Evolutionary conservation across 768 basidiomycete genomes (phyloP).

Genomic region (Holtermannia corniformis): DNA sequence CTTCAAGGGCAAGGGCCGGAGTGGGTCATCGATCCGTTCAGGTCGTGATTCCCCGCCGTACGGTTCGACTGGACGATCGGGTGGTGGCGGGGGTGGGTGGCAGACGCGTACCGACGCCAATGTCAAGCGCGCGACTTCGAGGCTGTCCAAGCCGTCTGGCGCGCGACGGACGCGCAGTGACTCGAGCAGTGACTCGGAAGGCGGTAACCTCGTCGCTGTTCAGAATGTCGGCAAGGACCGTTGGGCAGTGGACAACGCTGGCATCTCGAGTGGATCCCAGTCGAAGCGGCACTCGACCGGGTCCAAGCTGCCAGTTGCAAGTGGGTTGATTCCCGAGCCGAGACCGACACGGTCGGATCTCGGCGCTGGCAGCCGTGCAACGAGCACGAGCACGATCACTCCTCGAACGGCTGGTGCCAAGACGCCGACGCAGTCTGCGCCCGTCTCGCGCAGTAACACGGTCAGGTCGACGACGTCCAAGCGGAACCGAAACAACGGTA

Average conservation of each 20-base stretch:
- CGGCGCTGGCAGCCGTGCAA: constrained; percentile 18
- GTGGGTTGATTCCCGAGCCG: constrained; percentile 31
- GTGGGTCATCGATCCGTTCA: constrained; percentile 15
- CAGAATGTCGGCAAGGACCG: constrained; percentile 32
- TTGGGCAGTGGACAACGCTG: constrained; percentile 33
- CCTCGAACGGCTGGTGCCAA: constrained; percentile 9
- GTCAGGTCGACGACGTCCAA: constrained; percentile 20
- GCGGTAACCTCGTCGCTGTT: constrained; percentile 30
- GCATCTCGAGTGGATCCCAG: background rate
- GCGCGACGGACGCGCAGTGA: constrained; percentile 20
- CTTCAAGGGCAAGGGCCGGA: constrained; percentile 29
- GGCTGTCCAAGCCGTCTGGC: constrained; percentile 8
- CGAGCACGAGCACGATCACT: constrained; percentile 34
- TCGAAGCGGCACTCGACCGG: constrained; percentile 14
- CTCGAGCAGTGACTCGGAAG: constrained; percentile 28
- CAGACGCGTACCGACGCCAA: constrained; percentile 38
- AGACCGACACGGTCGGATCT: constrained; percentile 24
- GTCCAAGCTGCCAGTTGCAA: constrained; percentile 27
- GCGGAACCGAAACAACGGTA: constrained; percentile 21
- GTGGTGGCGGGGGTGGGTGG: constrained; percentile 22
- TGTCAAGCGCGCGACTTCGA: constrained; percentile 21
- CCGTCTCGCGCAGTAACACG: constrained; percentile 18
- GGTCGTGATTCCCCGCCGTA: constrained; percentile 37
- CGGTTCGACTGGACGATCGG: constrained; percentile 7
- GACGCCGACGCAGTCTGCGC: constrained; percentile 8